Conservation (phyloP, 495 filamentous ascomycete species). For the Neurospora sp. region DNA sequence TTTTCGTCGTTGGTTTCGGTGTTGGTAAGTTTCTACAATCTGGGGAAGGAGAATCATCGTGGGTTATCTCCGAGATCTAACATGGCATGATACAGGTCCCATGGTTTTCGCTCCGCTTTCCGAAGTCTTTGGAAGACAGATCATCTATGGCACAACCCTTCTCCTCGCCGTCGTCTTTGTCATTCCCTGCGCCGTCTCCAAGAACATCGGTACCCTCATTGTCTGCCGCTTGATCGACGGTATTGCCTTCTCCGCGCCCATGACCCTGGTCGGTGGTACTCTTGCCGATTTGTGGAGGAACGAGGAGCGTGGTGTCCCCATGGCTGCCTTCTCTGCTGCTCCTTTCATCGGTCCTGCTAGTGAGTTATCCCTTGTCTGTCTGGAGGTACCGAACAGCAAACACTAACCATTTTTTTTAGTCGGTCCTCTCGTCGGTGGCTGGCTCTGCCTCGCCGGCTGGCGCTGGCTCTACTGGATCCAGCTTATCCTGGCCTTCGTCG, state of each 20-base stretch:
- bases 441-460: constrained; percentile 59
- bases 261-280: constrained; percentile 74
- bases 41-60: not conserved
- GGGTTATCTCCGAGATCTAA: not conserved
- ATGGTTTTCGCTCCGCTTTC: constrained; percentile 73
- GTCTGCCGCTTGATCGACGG: constrained; percentile 66
- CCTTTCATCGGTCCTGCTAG: constrained; percentile 70
- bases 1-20: constrained; percentile 75
- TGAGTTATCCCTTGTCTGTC: constrained; percentile 10
- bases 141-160: constrained; percentile 57
- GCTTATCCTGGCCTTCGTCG: constrained; percentile 54
- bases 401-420: constrained; percentile 21
- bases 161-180: constrained; percentile 62
- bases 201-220: constrained; percentile 65
- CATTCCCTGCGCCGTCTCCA: constrained; percentile 65
- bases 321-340: constrained; percentile 77
- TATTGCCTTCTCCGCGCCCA: constrained; percentile 73
- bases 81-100: constrained; percentile 28
- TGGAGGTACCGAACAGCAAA: not conserved
- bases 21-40: constrained; percentile 34
- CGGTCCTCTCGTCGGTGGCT: constrained; percentile 68
- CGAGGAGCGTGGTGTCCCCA: constrained; percentile 75
- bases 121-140: constrained; percentile 57
- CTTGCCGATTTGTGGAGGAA: constrained; percentile 72
- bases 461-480: constrained; percentile 83